Conservation (phyloP, 2,329 filamentous ascomycete species). For the Metarhizium robertsii region DNA sequence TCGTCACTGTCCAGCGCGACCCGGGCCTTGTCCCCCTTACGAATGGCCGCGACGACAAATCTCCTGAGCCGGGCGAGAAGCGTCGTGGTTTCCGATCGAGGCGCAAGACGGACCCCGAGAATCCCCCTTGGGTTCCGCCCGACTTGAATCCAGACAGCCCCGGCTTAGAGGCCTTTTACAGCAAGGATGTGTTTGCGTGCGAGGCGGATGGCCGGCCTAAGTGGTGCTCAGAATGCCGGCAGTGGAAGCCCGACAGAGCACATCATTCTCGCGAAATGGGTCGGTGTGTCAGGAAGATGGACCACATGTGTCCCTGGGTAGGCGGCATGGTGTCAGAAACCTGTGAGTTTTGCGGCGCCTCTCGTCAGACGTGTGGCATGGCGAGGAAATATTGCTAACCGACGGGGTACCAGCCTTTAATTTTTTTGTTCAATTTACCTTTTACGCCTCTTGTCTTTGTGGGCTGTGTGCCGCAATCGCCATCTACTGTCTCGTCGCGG, state of each 20-base stretch:
- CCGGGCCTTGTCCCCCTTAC: slow-evolving; percentile 63
- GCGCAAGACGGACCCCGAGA: slow-evolving; percentile 16
- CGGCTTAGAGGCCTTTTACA: slow-evolving; percentile 69
- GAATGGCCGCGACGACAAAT: slow-evolving; percentile 26
- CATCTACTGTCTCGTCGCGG: slow-evolving; percentile 53
- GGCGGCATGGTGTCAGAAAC: slow-evolving; percentile 85
- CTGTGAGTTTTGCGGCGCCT: slow-evolving; percentile 31
- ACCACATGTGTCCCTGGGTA: slow-evolving; percentile 96
- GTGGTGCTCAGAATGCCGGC: slow-evolving; percentile 77
- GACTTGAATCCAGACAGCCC: slow-evolving; percentile 50
- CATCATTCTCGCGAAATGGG: slow-evolving; percentile 80
- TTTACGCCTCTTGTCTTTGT: slow-evolving; percentile 63
- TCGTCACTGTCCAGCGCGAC: slow-evolving; percentile 57
- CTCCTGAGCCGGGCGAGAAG: slow-evolving; percentile 12
- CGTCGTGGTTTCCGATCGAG: slow-evolving; percentile 3
- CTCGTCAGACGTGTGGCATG: too few relatives aligned
- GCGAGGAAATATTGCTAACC: not conserved
- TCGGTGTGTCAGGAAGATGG: slow-evolving; percentile 81
- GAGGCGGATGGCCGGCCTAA: slow-evolving; percentile 73
- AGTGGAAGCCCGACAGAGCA: slow-evolving; percentile 80
- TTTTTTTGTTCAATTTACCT: slow-evolving; percentile 82
- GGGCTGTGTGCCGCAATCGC: slow-evolving; percentile 52
- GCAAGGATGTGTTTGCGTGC: slow-evolving; percentile 75
- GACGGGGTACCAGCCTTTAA: slow-evolving; percentile 54
- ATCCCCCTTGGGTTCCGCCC: slow-evolving; percentile 24